phyloP scores from a whole-genome alignment of 176 grass and related monocot species.

The Dendrocalamus sinicus region DNA sequence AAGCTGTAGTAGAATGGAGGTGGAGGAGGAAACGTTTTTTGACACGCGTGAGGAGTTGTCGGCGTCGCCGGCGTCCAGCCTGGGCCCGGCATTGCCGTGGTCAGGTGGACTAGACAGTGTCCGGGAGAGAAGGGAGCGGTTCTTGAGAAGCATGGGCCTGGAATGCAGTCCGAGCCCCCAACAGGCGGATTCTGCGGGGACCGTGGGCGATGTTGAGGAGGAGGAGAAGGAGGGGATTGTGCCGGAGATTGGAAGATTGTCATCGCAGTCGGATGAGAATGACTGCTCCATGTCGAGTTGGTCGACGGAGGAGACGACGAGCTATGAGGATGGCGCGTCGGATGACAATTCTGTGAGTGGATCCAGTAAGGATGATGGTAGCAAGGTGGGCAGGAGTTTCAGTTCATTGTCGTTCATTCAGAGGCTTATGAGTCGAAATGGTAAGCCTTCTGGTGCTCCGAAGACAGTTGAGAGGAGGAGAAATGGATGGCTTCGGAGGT shows the following conservation, averaged over 20 bases:
- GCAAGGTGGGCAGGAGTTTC: constrained; percentile 49
- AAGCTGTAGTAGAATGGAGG: constrained; percentile 30
- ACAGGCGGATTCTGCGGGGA: neutral
- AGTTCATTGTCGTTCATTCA: constrained; percentile 53
- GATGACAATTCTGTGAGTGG: constrained; percentile 56
- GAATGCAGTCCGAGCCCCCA: constrained; percentile 41
- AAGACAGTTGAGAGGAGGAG: constrained; percentile 55
- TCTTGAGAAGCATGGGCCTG: constrained; percentile 65
- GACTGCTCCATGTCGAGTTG: constrained; percentile 65
- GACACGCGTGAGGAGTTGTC: constrained; percentile 52
- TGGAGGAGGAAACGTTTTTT: constrained; percentile 55
- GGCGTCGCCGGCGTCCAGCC: constrained; percentile 39
- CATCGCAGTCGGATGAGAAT: constrained; percentile 50
- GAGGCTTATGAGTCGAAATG: constrained; percentile 49
- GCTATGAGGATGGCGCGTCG: constrained; percentile 37
- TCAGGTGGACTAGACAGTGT: constrained; percentile 49
- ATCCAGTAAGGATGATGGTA: constrained; percentile 47
- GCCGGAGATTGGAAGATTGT: constrained; percentile 42
- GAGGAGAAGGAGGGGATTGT: neutral
- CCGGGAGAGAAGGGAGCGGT: constrained; percentile 52
- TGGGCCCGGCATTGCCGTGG: constrained; percentile 53
- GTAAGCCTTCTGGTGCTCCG: constrained; percentile 40
- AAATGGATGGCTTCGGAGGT: constrained; percentile 68
- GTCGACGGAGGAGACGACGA: constrained; percentile 59
- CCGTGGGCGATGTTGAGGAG: neutral